A percentile compares a stretch with the other conserved stretches of the same genome.
phyloP scores from a whole-genome alignment of 805 yeast genomes.

The Cyberlindnera euphorbiiphila region DNA sequence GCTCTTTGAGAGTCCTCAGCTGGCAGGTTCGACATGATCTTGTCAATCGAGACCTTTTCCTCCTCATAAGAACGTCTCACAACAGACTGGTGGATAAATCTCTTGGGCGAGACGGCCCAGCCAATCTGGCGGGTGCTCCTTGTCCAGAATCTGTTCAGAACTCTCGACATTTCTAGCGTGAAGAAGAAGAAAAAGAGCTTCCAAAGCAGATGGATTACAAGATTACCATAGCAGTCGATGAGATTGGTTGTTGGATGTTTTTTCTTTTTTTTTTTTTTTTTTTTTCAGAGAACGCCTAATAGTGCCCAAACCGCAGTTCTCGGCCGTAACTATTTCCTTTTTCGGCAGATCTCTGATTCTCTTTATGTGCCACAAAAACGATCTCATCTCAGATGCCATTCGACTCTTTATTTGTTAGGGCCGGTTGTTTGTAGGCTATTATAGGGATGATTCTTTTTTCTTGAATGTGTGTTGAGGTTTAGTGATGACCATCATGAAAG shows the following conservation, averaged over 20 bases:
- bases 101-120: conserved; percentile 14
- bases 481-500: too few relatives aligned
- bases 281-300: not conserved
- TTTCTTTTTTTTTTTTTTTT: not conserved
- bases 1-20: conserved; percentile 51
- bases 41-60: conserved; percentile 66
- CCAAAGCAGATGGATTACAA: not conserved
- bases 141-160: conserved; percentile 14
- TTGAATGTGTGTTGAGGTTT: too few relatives aligned
- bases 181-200: not conserved
- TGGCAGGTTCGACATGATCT: conserved; percentile 44
- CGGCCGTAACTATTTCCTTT: too few relatives aligned
- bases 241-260: too few relatives aligned
- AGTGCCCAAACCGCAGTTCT: not conserved
- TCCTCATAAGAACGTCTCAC: conserved; percentile 53
- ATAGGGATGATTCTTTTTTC: too few relatives aligned
- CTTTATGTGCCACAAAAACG: not conserved
- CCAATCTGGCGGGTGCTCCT: conserved; percentile 13
- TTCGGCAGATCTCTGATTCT: not conserved
- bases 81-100: conserved; percentile 34
- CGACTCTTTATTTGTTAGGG: too few relatives aligned
- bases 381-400: not conserved
- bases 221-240: too few relatives aligned
- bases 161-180: conserved; percentile 18
- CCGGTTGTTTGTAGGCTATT: not conserved